phyloP scores from a whole-genome alignment of 352 stramenopile species.

The Pythium vanterpoolii region DNA sequence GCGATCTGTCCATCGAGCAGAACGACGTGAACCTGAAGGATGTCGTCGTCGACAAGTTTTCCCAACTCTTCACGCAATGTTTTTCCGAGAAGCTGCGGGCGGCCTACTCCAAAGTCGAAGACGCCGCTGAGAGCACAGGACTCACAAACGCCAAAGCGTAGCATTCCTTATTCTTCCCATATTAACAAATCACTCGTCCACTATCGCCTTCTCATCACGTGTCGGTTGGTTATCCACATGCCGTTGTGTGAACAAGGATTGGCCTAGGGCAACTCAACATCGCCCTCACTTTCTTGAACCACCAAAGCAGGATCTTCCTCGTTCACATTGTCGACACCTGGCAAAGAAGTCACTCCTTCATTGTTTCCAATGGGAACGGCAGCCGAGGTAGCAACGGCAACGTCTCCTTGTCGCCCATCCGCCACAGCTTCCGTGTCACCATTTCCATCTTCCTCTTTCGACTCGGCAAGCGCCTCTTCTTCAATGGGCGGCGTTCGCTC shows the following conservation, averaged over 20 bases:
- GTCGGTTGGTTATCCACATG: constrained; percentile 8
- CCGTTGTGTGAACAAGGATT: constrained; percentile 5
- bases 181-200: constrained; percentile 11
- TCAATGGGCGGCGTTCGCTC: constrained; percentile 13
- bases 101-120: constrained; percentile 63
- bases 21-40: constrained; percentile 74
- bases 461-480: constrained; percentile 12
- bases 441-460: constrained; percentile 7
- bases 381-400: no score
- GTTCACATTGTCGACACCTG: no score
- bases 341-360: no score
- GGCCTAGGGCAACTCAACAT: no score
- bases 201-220: no score
- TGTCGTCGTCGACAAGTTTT: constrained; percentile 59
- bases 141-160: constrained; percentile 3
- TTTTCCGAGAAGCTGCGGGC: constrained; percentile 65
- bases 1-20: constrained; percentile 71
- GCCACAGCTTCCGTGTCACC: background rate
- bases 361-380: no score
- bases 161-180: constrained; percentile 3
- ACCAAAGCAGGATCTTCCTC: no score
- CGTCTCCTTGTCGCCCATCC: background rate
- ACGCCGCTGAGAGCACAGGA: constrained; percentile 21
- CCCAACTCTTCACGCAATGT: constrained; percentile 67
- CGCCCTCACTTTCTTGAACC: no score